Conservation (phyloP, 495 filamentous ascomycete genomes). For the Bacidia gigantensis region DNA sequence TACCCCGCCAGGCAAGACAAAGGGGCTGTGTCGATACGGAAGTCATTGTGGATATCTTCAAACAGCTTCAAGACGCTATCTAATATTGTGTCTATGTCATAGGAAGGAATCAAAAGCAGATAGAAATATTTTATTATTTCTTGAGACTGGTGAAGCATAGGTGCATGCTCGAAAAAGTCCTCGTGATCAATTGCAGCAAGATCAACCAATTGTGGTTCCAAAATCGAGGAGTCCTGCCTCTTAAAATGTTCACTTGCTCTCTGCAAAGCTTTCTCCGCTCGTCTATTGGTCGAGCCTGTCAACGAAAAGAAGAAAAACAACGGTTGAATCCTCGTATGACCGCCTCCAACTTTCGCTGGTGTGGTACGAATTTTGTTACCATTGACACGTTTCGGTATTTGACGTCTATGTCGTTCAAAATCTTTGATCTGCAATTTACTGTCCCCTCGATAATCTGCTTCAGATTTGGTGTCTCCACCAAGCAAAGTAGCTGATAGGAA, state of each 20-base stretch:
- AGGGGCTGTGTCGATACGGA: conserved; percentile 82
- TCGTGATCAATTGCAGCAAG: conserved; percentile 79
- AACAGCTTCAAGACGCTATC: conserved; percentile 71
- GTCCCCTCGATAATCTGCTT: no score
- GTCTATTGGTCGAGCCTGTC: conserved; percentile 62
- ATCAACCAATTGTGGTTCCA: conserved; percentile 57
- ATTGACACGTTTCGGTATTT: conserved; percentile 22
- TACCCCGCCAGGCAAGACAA: conserved; percentile 67
- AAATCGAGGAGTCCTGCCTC: conserved; percentile 28
- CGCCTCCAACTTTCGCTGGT: conserved; percentile 3
- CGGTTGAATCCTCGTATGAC: conserved; percentile 45
- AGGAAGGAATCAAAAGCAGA: conserved; percentile 68
- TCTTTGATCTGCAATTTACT: background rate
- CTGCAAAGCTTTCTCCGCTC: conserved; percentile 39
- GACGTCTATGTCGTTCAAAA: background rate
- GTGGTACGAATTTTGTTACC: conserved; percentile 17
- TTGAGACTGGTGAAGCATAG: conserved; percentile 35
- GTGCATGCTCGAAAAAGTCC: conserved; percentile 64
- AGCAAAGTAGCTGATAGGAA: no score
- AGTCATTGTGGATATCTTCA: conserved; percentile 85
- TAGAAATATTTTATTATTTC: conserved; percentile 56
- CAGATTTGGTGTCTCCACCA: no score
- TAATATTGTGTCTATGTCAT: conserved; percentile 83
- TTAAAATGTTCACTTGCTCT: conserved; percentile 20
- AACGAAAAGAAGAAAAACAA: conserved; percentile 81